A percentile compares a stretch with the other conserved stretches of the same genome.
These are phyloP conservation scores for Extremus antarcticus DNA, from an alignment of 495 filamentous ascomycete genomes.

Conservation along the genomic window DNA sequence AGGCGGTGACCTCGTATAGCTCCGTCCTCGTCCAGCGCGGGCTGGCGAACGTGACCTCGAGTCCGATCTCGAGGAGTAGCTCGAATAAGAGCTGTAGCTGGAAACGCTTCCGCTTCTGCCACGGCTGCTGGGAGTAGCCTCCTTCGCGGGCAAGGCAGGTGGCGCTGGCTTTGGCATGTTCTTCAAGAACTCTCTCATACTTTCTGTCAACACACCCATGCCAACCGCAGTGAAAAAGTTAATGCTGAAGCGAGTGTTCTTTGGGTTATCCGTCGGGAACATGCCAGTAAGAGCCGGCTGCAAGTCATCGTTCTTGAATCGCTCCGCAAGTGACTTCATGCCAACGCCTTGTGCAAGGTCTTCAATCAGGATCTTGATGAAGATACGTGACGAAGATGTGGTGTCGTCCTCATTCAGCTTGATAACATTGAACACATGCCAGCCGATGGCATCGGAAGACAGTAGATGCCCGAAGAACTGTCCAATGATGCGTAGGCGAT, in stretches of 20 bases:
- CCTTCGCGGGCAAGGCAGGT: conserved; percentile 50
- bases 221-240: conserved; percentile 98
- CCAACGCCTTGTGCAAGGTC: conserved; percentile 81
- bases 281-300: conserved; percentile 72
- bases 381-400: conserved; percentile 88
- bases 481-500: conserved; percentile 85
- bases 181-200: conserved; percentile 82
- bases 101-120: conserved; percentile 35
- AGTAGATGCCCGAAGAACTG: conserved; percentile 90
- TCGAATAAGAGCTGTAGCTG: conserved; percentile 30
- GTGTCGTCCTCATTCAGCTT: conserved; percentile 95
- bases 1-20: background rate
- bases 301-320: conserved; percentile 65
- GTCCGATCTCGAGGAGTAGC: conserved; percentile 20
- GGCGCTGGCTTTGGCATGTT: conserved; percentile 69
- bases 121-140: conserved; percentile 19
- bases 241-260: conserved; percentile 91
- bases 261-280: conserved; percentile 80
- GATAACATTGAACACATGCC: conserved; percentile 76
- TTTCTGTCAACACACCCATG: conserved; percentile 87
- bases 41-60: conserved; percentile 13
- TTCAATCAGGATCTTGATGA: conserved; percentile 95
- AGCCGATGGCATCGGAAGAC: conserved; percentile 75
- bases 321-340: conserved; percentile 62
- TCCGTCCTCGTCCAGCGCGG: conserved; percentile 41